phyloP scores from a whole-genome alignment of 2,329 filamentous ascomycete genomes.

The Cordyceps pruinosa region DNA sequence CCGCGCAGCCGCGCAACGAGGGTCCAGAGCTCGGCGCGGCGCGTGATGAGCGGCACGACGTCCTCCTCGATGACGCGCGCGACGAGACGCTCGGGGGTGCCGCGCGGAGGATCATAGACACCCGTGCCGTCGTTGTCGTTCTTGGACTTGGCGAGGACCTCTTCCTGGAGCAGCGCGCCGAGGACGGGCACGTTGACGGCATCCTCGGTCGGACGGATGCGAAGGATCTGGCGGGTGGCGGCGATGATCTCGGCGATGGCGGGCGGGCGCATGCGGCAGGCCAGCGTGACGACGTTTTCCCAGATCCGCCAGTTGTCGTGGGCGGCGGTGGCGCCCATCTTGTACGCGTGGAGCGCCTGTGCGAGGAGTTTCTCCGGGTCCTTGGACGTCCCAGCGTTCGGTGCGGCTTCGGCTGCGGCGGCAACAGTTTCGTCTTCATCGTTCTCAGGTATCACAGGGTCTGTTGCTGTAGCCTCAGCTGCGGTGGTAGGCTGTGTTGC shows the following conservation, averaged over 20 bases:
- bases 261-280: slow-evolving; percentile 68
- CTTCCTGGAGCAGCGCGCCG: slow-evolving; percentile 63
- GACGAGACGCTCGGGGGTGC: slow-evolving; percentile 55
- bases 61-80: slow-evolving; percentile 66
- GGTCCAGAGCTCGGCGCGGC: slow-evolving; percentile 68
- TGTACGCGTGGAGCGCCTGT: slow-evolving; percentile 78
- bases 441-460: slow-evolving; percentile 15
- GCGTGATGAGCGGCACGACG: slow-evolving; percentile 78
- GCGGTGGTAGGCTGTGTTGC: slow-evolving; percentile 15
- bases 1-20: slow-evolving; percentile 64
- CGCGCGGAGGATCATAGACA: slow-evolving; percentile 39
- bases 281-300: slow-evolving; percentile 91
- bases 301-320: slow-evolving; percentile 88
- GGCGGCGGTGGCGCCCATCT: slow-evolving; percentile 76
- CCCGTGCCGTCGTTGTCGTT: slow-evolving; percentile 21
- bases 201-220: slow-evolving; percentile 70
- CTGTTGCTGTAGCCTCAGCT: not conserved
- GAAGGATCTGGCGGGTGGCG: slow-evolving; percentile 67
- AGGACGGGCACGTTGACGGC: slow-evolving; percentile 72
- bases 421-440: slow-evolving; percentile 14
- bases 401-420: slow-evolving; percentile 25
- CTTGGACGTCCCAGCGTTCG: slow-evolving; percentile 16
- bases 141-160: slow-evolving; percentile 44
- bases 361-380: slow-evolving; percentile 57
- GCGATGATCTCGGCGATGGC: slow-evolving; percentile 68